These are phyloP conservation scores for Leccinum pellstonianum DNA, from an alignment of 768 basidiomycete species.

Conservation along the genomic window DNA sequence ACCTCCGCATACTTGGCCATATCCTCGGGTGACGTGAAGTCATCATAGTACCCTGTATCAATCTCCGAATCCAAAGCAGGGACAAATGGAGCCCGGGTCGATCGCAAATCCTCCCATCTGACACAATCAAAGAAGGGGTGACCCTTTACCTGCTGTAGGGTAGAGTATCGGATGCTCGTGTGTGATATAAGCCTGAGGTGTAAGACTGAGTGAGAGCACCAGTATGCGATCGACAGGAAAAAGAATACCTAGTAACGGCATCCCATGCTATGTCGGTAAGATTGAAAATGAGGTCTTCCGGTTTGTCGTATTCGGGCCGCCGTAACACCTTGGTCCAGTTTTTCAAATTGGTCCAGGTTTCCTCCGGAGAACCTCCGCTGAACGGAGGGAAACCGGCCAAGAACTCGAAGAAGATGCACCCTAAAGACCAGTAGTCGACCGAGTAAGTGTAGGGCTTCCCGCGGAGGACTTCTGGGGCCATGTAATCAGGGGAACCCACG, in stretches of 20 bases:
- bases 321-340: conserved; percentile 93
- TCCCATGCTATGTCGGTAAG: conserved; percentile 93
- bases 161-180: conserved; percentile 74
- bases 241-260: conserved; percentile 74
- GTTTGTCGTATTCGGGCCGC: conserved; percentile 93
- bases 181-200: conserved; percentile 77
- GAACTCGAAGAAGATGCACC: conserved; percentile 98
- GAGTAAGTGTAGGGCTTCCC: conserved; percentile 95
- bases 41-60: conserved; percentile 95
- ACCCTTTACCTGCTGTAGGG: conserved; percentile 64
- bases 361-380: conserved; percentile 91
- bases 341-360: conserved; percentile 98
- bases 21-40: conserved; percentile 84
- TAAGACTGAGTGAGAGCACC: not conserved
- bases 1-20: conserved; percentile 99
- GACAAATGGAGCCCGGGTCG: conserved; percentile 82
- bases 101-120: conserved; percentile 78
- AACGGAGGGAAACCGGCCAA: conserved; percentile 97
- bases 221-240: not conserved
- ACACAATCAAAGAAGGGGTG: conserved; percentile 83
- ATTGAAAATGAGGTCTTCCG: conserved; percentile 97
- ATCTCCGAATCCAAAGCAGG: conserved; percentile 92
- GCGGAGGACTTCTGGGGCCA: conserved; percentile 92
- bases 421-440: conserved; percentile 98
- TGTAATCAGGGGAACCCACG: conserved; percentile 98